Conservation (phyloP, 2,329 filamentous ascomycete species). For the Plectosphaerella sp. region DNA sequence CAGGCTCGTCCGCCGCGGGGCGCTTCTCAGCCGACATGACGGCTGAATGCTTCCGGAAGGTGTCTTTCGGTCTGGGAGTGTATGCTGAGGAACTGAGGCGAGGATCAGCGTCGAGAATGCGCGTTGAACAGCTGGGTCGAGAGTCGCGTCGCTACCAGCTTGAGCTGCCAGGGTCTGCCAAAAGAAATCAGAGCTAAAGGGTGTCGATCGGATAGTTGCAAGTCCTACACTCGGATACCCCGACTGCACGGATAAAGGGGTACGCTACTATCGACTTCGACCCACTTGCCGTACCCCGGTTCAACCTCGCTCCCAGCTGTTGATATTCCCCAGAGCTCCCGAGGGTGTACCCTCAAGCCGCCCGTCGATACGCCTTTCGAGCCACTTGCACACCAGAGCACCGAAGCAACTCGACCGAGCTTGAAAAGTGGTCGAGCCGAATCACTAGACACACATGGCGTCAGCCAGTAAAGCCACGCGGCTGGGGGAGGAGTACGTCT, state of each 20-base stretch:
- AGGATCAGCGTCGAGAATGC: not conserved
- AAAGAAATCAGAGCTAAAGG: not conserved
- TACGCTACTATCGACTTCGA: not conserved
- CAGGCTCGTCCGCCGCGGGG: slow-evolving; percentile 79
- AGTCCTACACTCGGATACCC: not conserved
- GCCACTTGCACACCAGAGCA: no score
- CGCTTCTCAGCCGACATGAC: slow-evolving; percentile 91
- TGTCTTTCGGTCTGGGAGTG: not conserved
- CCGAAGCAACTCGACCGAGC: no score
- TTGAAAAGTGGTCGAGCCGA: no score
- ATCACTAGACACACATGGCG: slow-evolving; percentile 37
- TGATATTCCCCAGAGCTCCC: no score
- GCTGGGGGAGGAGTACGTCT: slow-evolving; percentile 56
- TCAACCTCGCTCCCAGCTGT: no score
- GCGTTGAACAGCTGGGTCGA: not conserved
- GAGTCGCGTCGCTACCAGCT: not conserved
- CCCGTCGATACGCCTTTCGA: no score
- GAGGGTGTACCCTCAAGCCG: no score
- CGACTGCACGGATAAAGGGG: not conserved
- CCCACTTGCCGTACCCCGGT: not conserved
- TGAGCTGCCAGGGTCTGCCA: not conserved
- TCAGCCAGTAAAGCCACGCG: slow-evolving; percentile 55
- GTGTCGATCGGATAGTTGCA: not conserved
- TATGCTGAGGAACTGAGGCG: not conserved
- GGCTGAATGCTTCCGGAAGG: not conserved